phyloP scores from a whole-genome alignment of 2,329 filamentous ascomycete species.

The Paramyrothecium sp. region DNA sequence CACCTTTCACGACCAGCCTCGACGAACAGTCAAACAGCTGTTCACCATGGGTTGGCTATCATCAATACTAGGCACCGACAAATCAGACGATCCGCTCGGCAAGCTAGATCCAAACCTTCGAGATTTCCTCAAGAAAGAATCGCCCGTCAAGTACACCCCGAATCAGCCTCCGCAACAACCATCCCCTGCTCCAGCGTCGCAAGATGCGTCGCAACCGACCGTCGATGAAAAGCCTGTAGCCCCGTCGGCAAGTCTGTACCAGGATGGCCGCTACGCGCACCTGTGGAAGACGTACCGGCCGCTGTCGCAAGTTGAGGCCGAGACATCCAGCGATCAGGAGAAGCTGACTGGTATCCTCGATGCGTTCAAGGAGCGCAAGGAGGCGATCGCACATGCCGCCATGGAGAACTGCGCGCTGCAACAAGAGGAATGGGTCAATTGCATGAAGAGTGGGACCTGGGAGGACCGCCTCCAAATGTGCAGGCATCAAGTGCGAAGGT shows the following conservation, averaged over 20 bases:
- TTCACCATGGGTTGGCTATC: constrained; percentile 57
- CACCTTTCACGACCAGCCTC: no score
- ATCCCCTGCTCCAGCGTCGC: constrained; percentile 8
- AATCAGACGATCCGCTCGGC: constrained; percentile 57
- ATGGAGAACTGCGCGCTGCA: constrained; percentile 92
- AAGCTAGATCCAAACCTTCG: constrained; percentile 81
- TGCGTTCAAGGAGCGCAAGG: constrained; percentile 78
- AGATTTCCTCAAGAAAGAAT: constrained; percentile 82
- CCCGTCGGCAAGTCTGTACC: constrained; percentile 52
- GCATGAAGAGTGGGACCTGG: constrained; percentile 72
- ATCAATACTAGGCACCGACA: constrained; percentile 48
- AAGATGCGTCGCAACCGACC: constrained; percentile 9
- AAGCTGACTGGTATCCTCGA: constrained; percentile 78
- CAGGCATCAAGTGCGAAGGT: constrained; percentile 69
- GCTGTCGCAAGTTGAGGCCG: constrained; percentile 65
- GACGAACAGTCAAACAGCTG: neutral
- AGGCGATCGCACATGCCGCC: constrained; percentile 74
- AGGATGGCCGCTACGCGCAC: constrained; percentile 70
- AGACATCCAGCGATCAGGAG: constrained; percentile 73
- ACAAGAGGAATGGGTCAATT: constrained; percentile 78
- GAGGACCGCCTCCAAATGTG: constrained; percentile 76
- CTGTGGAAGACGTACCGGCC: constrained; percentile 91
- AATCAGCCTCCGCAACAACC: constrained; percentile 19
- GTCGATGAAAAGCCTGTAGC: constrained; percentile 26
- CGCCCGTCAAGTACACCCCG: constrained; percentile 65